Base-by-base conservation (phyloP, 169 alveolate species). In the Plasmodium chabaudi region DNA sequence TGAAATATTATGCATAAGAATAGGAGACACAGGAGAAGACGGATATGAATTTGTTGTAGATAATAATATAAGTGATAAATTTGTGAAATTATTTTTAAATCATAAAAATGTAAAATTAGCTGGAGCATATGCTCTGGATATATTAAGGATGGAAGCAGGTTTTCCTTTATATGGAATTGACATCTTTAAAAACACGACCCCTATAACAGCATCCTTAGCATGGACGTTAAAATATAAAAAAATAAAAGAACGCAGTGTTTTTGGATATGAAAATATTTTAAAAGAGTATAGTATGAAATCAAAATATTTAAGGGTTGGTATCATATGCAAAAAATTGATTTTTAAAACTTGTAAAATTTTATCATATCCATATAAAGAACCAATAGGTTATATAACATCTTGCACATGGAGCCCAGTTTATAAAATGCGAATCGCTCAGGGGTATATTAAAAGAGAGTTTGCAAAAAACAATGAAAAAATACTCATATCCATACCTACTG, bases 21-120 rank as follows among this genome's bases (percentile, higher is more conserved):
- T 88, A 25, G 88, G 93, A n/a, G 96, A 93, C 59, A 93, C 91
- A 0, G 95, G 94, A n/a, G 96, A 93, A 67, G 96, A 93, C 44
- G 96, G 96, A 4, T 87, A 88, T 64, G 94, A 93, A 88, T 59
- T 93, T 64, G 42, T 93, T 13, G 90, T 87, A 55, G 92, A 90
- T 59, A 59, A 77, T 34, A 87, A 59, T 59, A 69, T 71, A 21
- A 75, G 87, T 23, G 56, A 47, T 56, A 55, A 39, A 12, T 75
- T 70, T 57, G 70, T 57, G 13, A 53, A 87, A 88, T 79, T 88
- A 59, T 92, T 93, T 55, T 27, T 77, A 71, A 65, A 55, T 21
- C 93, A 91, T 34, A 84, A 12, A 55, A 47, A 56, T 1, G 94
- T 89, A 51, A 55, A 51, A 51, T 44, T 89, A 15, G 93, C 91